Conservation (phyloP, 2,329 filamentous ascomycete species). For the Colletotrichum tabaci region DNA sequence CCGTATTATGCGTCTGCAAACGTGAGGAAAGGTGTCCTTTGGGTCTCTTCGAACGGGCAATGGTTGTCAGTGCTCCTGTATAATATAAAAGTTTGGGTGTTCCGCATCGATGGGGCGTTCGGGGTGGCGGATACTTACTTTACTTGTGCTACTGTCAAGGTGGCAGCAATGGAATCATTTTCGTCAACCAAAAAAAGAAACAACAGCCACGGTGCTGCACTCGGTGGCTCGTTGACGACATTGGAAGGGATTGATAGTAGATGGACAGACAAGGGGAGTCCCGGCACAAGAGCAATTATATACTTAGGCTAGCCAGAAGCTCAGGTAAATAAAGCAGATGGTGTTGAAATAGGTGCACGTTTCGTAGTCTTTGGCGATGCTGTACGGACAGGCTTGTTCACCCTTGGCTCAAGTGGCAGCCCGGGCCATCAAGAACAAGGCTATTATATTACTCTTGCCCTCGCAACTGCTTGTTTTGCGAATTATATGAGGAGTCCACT, state of each 20-base stretch:
- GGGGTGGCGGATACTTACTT: slow-evolving; percentile 23
- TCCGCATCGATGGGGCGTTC: slow-evolving; percentile 36
- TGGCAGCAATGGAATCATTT: slow-evolving; percentile 2
- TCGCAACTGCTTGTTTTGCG: not conserved
- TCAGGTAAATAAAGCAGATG: not conserved
- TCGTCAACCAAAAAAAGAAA: slow-evolving; percentile 1
- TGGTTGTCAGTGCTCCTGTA: slow-evolving; percentile 24
- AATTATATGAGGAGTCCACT: too few relatives aligned
- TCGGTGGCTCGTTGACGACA: slow-evolving; percentile 9
- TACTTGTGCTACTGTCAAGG: not conserved
- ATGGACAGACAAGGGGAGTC: not conserved
- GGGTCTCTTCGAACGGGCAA: not conserved
- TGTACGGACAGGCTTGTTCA: not conserved
- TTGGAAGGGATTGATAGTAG: not conserved
- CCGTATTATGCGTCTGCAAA: not conserved
- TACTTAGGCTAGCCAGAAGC: slow-evolving; percentile 3
- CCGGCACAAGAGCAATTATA: not conserved
- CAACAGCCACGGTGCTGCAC: not conserved
- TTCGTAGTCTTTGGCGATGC: not conserved
- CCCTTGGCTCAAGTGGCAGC: not conserved
- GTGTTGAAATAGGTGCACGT: not conserved
- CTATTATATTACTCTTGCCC: not conserved
- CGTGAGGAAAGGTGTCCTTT: not conserved
- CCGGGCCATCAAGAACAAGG: not conserved
- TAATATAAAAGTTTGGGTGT: slow-evolving; percentile 34